These are phyloP conservation scores for Sugiyamaella lignohabitans DNA, from an alignment of 805 yeast genomes.

Conservation along the genomic window DNA sequence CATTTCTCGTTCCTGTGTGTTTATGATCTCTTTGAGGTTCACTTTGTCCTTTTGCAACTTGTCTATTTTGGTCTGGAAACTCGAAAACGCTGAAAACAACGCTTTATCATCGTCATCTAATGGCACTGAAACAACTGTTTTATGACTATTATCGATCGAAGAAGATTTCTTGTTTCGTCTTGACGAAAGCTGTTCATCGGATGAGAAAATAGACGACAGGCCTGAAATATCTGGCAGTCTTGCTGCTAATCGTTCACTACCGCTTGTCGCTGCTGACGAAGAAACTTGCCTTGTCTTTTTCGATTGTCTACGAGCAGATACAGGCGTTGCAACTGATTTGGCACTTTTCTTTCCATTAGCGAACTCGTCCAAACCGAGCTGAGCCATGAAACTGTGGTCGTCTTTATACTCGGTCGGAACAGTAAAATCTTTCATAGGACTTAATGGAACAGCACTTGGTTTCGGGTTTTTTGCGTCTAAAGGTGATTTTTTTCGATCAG, in stretches of 20 bases:
- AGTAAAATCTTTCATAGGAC: slow-evolving; percentile 10
- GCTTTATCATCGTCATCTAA: slow-evolving; percentile 19
- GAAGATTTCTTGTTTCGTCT: slow-evolving; percentile 4
- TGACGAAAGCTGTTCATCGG: slow-evolving; percentile 9
- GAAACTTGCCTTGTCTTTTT: background rate
- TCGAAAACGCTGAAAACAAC: slow-evolving; percentile 15
- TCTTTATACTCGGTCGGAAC: slow-evolving; percentile 18
- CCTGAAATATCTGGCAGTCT: slow-evolving; percentile 18
- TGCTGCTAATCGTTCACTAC: background rate
- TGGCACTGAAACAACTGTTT: slow-evolving; percentile 20
- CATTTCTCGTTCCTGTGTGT: slow-evolving; percentile 9
- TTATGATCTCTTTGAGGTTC: slow-evolving; percentile 10
- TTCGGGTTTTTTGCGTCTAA: background rate
- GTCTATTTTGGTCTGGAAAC: slow-evolving; percentile 16
- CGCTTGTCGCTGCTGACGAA: background rate
- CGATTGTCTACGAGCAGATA: background rate
- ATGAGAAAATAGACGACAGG: slow-evolving; percentile 16
- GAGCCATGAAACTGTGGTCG: slow-evolving; percentile 15
- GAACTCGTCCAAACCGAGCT: slow-evolving; percentile 3
- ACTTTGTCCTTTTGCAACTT: slow-evolving; percentile 22
- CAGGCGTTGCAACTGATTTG: background rate
- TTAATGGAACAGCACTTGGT: too few species aligned
- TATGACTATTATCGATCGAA: slow-evolving; percentile 12
- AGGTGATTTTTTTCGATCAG: slow-evolving; percentile 2
- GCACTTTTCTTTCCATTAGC: background rate